Evolutionary conservation across 2,329 filamentous ascomycete genomes (phyloP).

Genomic region (Plenodomus tracheiphilus): DNA sequence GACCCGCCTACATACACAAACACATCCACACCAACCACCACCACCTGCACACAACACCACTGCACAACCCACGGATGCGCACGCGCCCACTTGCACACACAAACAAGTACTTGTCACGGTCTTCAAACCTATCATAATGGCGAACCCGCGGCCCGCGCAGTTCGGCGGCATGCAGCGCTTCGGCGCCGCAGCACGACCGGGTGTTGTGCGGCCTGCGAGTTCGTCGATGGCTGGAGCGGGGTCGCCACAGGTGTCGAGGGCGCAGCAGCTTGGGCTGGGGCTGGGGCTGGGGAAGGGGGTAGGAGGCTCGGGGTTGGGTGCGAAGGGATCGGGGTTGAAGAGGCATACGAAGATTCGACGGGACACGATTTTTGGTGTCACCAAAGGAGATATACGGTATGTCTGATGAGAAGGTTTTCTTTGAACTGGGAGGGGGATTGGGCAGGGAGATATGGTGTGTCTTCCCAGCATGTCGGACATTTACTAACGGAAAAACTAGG

Average conservation of each 20-base stretch:
- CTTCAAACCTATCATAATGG: too few relatives aligned
- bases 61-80: too few relatives aligned
- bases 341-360: slow-evolving; percentile 36
- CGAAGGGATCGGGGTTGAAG: slow-evolving; percentile 16
- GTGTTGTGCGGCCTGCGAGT: slow-evolving; percentile 2
- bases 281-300: slow-evolving; percentile 25
- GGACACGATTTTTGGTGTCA: slow-evolving; percentile 40
- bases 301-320: slow-evolving; percentile 19
- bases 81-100: too few relatives aligned
- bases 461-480: too few relatives aligned
- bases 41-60: slow-evolving; percentile 1
- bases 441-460: too few relatives aligned
- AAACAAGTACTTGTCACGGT: too few relatives aligned
- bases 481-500: too few relatives aligned
- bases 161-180: slow-evolving; percentile 14
- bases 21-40: too few relatives aligned
- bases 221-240: background rate
- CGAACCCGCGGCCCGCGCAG: slow-evolving; percentile 11
- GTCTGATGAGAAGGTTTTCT: too few relatives aligned
- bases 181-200: slow-evolving; percentile 2
- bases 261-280: slow-evolving; percentile 16
- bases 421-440: too few relatives aligned
- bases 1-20: background rate
- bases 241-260: slow-evolving; percentile 10
- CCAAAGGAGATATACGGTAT: slow-evolving; percentile 42